phyloP scores from a whole-genome alignment of 129 eudicot genomes.

The Ambrosia artemisiifolia region DNA sequence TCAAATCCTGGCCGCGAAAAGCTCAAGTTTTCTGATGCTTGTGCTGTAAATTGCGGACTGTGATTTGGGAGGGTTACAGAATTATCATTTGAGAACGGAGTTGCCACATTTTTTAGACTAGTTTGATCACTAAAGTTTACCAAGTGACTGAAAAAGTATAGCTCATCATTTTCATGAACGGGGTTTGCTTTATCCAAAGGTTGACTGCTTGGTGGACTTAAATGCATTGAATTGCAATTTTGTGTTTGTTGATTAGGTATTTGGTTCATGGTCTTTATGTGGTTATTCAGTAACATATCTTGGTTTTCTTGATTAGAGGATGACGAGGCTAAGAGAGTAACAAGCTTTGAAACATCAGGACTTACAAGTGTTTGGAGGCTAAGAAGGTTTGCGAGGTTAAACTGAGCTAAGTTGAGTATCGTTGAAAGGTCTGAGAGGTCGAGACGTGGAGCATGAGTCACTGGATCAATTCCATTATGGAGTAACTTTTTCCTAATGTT shows the following conservation, averaged over 20 bases:
- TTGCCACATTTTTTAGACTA: slow-evolving; percentile 18
- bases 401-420: slow-evolving; percentile 56
- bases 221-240: slow-evolving; percentile 19
- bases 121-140: slow-evolving; percentile 26
- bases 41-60: slow-evolving; percentile 21
- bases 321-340: slow-evolving; percentile 42
- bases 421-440: slow-evolving; percentile 65
- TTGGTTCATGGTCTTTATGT: slow-evolving; percentile 38
- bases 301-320: slow-evolving; percentile 33
- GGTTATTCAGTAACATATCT: slow-evolving; percentile 28
- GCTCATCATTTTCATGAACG: slow-evolving; percentile 15
- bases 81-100: slow-evolving; percentile 18
- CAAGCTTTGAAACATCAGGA: slow-evolving; percentile 64
- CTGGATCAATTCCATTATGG: slow-evolving; percentile 72
- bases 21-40: slow-evolving; percentile 42
- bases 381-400: slow-evolving; percentile 62
- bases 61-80: slow-evolving; percentile 14
- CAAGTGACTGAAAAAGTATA: slow-evolving; percentile 16
- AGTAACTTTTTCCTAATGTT: slow-evolving; percentile 66
- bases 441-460: slow-evolving; percentile 81
- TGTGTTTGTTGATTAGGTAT: slow-evolving; percentile 25
- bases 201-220: slow-evolving; percentile 9
- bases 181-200: slow-evolving; percentile 22
- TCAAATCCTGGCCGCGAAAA: slow-evolving; percentile 31
- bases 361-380: slow-evolving; percentile 65